Evolutionary conservation across 2,329 filamentous ascomycete species (phyloP).

Genomic region (Cladophialophora immunda): DNA sequence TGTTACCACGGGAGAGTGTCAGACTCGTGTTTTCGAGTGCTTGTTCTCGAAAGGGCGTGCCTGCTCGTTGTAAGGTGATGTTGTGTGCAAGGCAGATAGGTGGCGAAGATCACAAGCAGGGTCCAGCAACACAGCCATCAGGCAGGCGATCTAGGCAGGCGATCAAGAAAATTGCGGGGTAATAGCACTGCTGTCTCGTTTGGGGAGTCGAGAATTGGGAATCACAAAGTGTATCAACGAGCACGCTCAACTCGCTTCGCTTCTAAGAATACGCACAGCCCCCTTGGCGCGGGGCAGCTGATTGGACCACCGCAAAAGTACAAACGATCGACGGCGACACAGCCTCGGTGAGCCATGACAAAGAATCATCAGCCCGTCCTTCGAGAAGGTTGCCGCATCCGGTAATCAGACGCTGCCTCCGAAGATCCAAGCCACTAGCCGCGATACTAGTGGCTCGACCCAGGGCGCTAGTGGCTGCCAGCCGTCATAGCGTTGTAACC

Average conservation of each 20-base stretch:
- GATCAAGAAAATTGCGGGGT: neutral
- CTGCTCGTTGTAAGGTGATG: neutral
- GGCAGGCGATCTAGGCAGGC: neutral
- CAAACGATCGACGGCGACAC: neutral
- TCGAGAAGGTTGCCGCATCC: conserved; percentile 29
- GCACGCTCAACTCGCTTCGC: neutral
- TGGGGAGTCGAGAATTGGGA: neutral
- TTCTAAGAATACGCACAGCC: conserved; percentile 29
- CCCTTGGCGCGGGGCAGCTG: neutral
- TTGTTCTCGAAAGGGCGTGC: neutral
- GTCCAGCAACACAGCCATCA: conserved; percentile 7
- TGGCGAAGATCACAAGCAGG: neutral
- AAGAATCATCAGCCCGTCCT: conserved; percentile 11
- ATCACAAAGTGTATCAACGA: neutral
- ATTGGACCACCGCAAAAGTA: conserved; percentile 19
- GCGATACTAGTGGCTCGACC: neutral
- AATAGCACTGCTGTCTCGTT: neutral
- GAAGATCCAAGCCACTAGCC: neutral
- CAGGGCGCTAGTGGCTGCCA: neutral
- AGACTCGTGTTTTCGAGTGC: neutral
- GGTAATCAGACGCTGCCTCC: conserved; percentile 16
- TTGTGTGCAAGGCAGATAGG: neutral
- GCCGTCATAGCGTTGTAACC: conserved; percentile 3
- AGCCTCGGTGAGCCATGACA: neutral
- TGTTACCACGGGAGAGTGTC: neutral